Evolutionary conservation across 495 filamentous ascomycete genomes (phyloP).

Genomic region (Clohesyomyces aquaticus): DNA sequence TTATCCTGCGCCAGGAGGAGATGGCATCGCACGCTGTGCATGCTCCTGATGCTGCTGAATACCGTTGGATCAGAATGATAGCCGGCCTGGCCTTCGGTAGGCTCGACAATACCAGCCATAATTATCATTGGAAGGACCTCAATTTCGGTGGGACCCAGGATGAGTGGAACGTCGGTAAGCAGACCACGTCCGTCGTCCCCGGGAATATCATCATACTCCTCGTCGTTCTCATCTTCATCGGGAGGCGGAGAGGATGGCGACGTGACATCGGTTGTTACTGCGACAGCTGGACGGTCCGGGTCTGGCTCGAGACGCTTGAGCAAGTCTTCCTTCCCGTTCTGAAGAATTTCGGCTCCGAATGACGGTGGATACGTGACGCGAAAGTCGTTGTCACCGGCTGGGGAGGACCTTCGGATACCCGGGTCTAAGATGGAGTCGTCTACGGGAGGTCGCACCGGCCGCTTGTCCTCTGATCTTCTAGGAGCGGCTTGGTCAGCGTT

Average conservation of each 20-base stretch:
- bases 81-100: constrained; percentile 33
- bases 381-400: constrained; percentile 43
- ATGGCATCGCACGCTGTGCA: constrained; percentile 83
- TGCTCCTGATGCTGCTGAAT: constrained; percentile 65
- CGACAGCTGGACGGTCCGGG: constrained; percentile 31
- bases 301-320: constrained; percentile 47
- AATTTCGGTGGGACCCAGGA: constrained; percentile 89
- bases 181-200: constrained; percentile 76
- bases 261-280: constrained; percentile 35
- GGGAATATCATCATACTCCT: constrained; percentile 78
- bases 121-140: constrained; percentile 94
- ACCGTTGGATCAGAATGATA: constrained; percentile 62
- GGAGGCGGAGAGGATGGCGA: constrained; percentile 53
- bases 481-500: constrained; percentile 10
- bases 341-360: constrained; percentile 45
- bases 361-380: constrained; percentile 45
- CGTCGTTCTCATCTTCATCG: constrained; percentile 60
- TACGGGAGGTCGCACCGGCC: not conserved
- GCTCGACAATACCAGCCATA: constrained; percentile 76
- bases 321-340: constrained; percentile 47
- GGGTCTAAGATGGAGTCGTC: constrained; percentile 24
- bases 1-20: constrained; percentile 84
- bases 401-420: constrained; percentile 28
- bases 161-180: constrained; percentile 90
- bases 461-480: constrained; percentile 8